Base-by-base conservation (phyloP, 768 basidiomycete species). In the Hemileccinum impolitum region DNA sequence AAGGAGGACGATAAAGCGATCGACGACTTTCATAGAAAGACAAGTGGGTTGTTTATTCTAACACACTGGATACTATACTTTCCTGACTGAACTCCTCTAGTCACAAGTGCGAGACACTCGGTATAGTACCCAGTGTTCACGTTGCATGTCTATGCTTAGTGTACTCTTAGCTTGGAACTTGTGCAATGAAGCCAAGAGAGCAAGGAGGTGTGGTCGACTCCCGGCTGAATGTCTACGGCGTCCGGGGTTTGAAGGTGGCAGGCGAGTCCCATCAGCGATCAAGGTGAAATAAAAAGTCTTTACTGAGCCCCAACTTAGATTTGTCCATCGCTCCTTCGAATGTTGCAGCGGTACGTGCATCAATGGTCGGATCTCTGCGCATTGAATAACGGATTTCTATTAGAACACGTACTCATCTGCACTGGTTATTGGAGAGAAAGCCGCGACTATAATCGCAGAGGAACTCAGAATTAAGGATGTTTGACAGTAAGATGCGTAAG, bases 181-280 rank as follows among this genome's bases (percentile, higher is more conserved):
- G 82, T 50, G 76, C 81, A 1, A 85, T 86, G 84, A 84, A 82
- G 59, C 73, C 81, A 3, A 73, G 75, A 17, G 72, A 77, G 15
- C 47, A 72, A 35, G 77, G 75, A 5, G 84, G 84, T 13, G 85
- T 86, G 4, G 80, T 87, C 8, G 81, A 87, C 56, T 45, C 75
- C 25, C 67, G 68, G n/a, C 64, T 87, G 35, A 81, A 81, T 52
- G 82, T 87, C 12, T 84, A 86, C 52, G 82, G 81, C 0, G 72
- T 79, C 1, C 53, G 68, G 53, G 74, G 74, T 25, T 67, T 87
- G 43, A 83, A 85, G 59, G 75, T 87, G 21, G 81, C 79, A 39
- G 82, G 77, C 73, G 36, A 32, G 66, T 47, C 10, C 2, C 9
- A 2, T 28, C n/a, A 1, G 21, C 13, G 13, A 30, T 43, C 12